A percentile compares a stretch with the other conserved stretches of the same genome.
phyloP scores from a whole-genome alignment of 1,139 yeast species.

The Keqinozyma sinolaborantium region DNA sequence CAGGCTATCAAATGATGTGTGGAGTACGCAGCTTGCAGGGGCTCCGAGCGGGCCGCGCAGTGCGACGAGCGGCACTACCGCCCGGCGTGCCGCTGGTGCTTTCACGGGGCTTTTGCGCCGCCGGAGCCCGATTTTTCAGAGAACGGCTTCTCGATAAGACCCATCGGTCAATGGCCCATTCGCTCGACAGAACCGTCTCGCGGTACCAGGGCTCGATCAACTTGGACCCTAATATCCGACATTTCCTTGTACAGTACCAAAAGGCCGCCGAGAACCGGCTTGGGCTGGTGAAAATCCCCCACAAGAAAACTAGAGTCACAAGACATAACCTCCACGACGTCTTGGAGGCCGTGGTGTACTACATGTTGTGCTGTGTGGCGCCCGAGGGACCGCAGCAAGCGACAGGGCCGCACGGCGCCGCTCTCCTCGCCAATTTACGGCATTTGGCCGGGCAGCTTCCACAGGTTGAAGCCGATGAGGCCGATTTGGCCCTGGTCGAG shows the following conservation, averaged over 20 bases:
- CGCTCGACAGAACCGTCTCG: conserved; percentile 15
- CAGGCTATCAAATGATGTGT: not conserved
- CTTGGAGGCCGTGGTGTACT: conserved; percentile 7
- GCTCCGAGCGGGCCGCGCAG: not conserved
- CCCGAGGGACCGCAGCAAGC: not conserved
- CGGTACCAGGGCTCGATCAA: conserved; percentile 14
- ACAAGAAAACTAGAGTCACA: conserved; percentile 1
- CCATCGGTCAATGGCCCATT: conserved; percentile 21
- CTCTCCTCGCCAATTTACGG: not conserved
- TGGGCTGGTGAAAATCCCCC: conserved; percentile 2
- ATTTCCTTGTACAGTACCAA: conserved; percentile 24
- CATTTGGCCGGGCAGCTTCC: not conserved
- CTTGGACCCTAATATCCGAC: conserved; percentile 21
- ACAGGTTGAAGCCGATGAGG: not conserved
- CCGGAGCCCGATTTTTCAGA: not conserved
- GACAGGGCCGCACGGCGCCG: not conserved
- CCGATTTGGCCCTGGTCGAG: not conserved
- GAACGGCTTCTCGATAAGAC: conserved; percentile 16
- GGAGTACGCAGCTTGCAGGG: too few relatives aligned
- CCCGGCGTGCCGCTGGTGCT: not conserved
- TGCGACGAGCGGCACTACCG: not conserved
- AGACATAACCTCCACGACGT: not conserved
- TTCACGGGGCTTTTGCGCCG: not conserved
- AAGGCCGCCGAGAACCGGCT: conserved; percentile 9
- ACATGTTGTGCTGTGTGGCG: conserved; percentile 3